These are phyloP conservation scores for Amborella trichopoda DNA, from an alignment of 164 flowering plant genomes.

Conservation along the genomic window DNA sequence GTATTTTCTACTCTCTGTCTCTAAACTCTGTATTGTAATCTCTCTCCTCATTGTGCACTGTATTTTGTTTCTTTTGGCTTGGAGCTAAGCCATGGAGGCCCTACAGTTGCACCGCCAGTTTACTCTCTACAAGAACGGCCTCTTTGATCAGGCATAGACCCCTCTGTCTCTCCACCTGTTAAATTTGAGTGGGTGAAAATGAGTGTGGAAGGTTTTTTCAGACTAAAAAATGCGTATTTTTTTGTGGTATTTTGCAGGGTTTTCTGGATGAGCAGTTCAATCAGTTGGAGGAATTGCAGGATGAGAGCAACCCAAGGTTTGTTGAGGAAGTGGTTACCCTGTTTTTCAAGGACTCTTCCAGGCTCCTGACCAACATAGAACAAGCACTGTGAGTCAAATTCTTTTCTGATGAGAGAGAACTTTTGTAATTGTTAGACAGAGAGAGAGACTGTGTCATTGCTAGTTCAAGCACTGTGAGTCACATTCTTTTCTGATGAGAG, in stretches of 20 bases:
- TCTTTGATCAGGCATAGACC: slow-evolving; percentile 9
- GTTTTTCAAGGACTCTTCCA: slow-evolving; percentile 31
- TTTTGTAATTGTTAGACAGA: neutral
- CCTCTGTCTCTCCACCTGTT: neutral
- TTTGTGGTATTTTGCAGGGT: slow-evolving; percentile 21
- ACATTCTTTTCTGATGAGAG: too few relatives aligned
- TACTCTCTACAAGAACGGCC: slow-evolving; percentile 4
- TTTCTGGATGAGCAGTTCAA: slow-evolving; percentile 53
- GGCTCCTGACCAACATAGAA: slow-evolving; percentile 29
- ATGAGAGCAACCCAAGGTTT: slow-evolving; percentile 41
- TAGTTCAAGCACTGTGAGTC: too few relatives aligned
- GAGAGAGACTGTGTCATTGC: neutral
- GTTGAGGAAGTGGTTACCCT: slow-evolving; percentile 49
- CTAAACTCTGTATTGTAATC: too few relatives aligned
- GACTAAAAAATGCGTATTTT: neutral
- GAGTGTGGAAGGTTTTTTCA: too few relatives aligned
- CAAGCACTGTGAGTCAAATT: slow-evolving; percentile 27
- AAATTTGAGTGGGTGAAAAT: too few relatives aligned
- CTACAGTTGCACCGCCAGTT: slow-evolving; percentile 8
- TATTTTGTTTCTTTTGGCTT: too few relatives aligned
- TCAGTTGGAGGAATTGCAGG: slow-evolving; percentile 48
- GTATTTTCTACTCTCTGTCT: too few relatives aligned
- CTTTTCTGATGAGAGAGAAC: neutral
- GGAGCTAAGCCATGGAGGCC: slow-evolving; percentile 3
- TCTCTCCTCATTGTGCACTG: too few relatives aligned